A percentile compares a stretch with the other conserved stretches of the same genome.
These are phyloP conservation scores for Taiozyma sp. DNA, from an alignment of 1,139 yeast species.

Conservation along the genomic window DNA sequence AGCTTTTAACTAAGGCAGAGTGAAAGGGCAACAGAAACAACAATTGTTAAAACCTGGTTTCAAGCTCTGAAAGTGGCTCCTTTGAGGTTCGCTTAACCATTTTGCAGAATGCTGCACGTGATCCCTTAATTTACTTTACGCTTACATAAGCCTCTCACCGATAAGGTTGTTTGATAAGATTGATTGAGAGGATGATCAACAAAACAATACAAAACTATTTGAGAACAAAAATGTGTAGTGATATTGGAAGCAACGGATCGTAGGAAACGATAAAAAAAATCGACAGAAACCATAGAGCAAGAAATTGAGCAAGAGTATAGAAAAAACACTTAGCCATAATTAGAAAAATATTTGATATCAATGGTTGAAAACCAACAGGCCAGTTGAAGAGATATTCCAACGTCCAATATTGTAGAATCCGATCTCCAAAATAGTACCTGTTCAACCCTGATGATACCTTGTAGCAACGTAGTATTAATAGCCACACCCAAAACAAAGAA, in stretches of 20 bases:
- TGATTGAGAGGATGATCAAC: not conserved
- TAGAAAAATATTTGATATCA: not conserved
- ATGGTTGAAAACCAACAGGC: not conserved
- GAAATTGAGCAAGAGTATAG: not conserved
- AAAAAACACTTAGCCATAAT: not conserved
- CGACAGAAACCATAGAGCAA: not conserved
- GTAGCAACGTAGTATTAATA: not conserved
- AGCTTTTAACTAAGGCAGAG: not conserved
- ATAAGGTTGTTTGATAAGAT: not conserved
- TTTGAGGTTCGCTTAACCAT: not conserved
- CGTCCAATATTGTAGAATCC: not conserved
- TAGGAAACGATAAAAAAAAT: not conserved
- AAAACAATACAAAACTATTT: not conserved
- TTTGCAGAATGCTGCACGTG: not conserved
- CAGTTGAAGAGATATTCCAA: not conserved
- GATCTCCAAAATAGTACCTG: not conserved
- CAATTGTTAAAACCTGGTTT: not conserved
- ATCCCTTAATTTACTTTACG: not conserved
- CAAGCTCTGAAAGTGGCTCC: not conserved
- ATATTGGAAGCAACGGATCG: not conserved
- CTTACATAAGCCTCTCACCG: not conserved
- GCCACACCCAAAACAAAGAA: not conserved
- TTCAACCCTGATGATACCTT: not conserved
- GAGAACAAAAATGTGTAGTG: not conserved
- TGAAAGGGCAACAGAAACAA: not conserved